Evolutionary conservation across 345 rosid species (phyloP).

Genomic region (Rhodamnia rubescens): DNA sequence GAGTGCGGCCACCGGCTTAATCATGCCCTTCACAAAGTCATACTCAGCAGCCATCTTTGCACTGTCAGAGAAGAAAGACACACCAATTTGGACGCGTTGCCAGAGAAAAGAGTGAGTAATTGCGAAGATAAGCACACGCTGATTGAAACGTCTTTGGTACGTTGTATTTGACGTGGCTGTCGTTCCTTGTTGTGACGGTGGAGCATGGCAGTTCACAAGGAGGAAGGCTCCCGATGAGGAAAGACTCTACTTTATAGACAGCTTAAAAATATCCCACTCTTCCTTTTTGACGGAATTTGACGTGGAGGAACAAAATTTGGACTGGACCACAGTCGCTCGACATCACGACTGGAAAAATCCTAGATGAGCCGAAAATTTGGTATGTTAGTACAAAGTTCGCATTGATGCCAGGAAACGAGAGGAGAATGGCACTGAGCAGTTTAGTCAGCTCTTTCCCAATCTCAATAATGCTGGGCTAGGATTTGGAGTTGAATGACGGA

Average conservation of each 20-base stretch:
- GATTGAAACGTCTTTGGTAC: background rate
- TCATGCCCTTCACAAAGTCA: constrained; percentile 33
- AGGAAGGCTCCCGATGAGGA: background rate
- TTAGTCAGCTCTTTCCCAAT: too few species aligned
- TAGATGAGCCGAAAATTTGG: too few species aligned
- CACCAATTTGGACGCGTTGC: background rate
- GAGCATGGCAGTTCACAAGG: background rate
- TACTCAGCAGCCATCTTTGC: background rate
- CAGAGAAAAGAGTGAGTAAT: background rate
- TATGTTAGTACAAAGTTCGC: too few species aligned
- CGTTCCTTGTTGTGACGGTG: background rate
- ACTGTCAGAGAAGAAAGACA: background rate
- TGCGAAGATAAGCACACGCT: background rate
- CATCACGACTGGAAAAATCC: background rate
- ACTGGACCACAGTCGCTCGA: background rate
- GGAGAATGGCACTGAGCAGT: too few species aligned
- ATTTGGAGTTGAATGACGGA: too few species aligned
- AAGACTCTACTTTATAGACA: background rate
- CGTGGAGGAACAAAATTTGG: background rate
- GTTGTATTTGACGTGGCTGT: background rate
- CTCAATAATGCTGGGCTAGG: too few species aligned
- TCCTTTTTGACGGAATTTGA: background rate
- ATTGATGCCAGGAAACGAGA: too few species aligned
- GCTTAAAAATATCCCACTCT: background rate
- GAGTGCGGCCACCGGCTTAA: constrained; percentile 65